Conservation (phyloP, 192 early-diverging fungal species). For the Linnemannia exigua region DNA sequence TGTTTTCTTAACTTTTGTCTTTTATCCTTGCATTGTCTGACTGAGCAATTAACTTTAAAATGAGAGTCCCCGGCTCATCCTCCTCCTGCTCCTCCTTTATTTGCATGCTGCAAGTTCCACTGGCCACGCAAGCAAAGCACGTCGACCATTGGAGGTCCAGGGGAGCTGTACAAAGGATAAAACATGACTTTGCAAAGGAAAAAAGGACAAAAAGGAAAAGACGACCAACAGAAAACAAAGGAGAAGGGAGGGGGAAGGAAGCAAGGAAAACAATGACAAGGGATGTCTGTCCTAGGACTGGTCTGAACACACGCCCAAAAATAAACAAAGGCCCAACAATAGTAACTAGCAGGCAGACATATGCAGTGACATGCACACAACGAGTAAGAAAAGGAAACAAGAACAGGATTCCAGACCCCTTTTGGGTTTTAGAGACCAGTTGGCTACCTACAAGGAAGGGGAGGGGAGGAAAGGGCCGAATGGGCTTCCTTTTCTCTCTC, state of each 20-base stretch:
- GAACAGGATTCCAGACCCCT: too few relatives aligned
- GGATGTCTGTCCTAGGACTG: not conserved
- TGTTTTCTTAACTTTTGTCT: not conserved
- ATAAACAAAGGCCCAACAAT: not conserved
- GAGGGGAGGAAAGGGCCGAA: too few relatives aligned
- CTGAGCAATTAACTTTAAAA: not conserved
- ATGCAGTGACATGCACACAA: too few relatives aligned
- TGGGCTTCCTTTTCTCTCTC: too few relatives aligned
- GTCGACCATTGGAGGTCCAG: too few relatives aligned
- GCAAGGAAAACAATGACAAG: not conserved
- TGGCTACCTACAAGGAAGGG: too few relatives aligned
- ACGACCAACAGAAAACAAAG: not conserved
- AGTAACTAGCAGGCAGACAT: too few relatives aligned
- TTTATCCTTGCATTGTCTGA: not conserved
- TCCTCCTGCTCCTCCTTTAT: not conserved
- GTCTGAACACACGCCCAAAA: not conserved
- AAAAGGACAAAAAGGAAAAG: not conserved
- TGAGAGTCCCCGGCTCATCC: not conserved
- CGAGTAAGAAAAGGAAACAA: too few relatives aligned
- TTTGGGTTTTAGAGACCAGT: too few relatives aligned
- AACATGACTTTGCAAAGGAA: not conserved
- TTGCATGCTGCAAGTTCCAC: too few relatives aligned
- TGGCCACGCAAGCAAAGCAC: too few relatives aligned
- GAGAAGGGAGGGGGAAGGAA: not conserved
- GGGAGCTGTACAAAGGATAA: not conserved